Percentiles rank a stretch among this genome's conserved stretches.
These are phyloP conservation scores for Candida frijolesensis DNA, from an alignment of 1,139 yeast species.

Conservation along the genomic window DNA sequence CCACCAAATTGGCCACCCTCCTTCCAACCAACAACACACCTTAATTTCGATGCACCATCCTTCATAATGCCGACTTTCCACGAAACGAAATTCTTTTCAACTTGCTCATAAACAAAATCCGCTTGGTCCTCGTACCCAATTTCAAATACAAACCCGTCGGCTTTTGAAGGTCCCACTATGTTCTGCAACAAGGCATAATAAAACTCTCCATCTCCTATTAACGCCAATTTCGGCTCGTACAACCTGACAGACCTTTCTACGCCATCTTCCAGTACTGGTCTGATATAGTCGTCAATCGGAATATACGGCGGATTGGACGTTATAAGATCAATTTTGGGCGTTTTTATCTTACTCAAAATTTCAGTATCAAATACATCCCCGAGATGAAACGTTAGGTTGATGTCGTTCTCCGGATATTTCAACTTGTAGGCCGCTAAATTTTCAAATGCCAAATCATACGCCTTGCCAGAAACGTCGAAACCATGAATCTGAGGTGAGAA, in stretches of 20 bases:
- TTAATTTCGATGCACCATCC: slow-evolving; percentile 33
- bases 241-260: slow-evolving; percentile 61
- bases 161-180: slow-evolving; percentile 37
- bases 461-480: slow-evolving; percentile 61
- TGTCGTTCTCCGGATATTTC: slow-evolving; percentile 2
- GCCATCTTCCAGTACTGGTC: slow-evolving; percentile 31
- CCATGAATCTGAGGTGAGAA: slow-evolving; percentile 37
- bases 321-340: slow-evolving; percentile 47
- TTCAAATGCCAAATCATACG: slow-evolving; percentile 50
- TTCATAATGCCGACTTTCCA: slow-evolving; percentile 32
- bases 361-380: slow-evolving; percentile 28
- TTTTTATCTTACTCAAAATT: slow-evolving; percentile 8
- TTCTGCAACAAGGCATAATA: slow-evolving; percentile 56
- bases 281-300: slow-evolving; percentile 45
- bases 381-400: slow-evolving; percentile 20
- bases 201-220: slow-evolving; percentile 75
- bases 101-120: slow-evolving; percentile 21
- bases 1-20: slow-evolving; percentile 8
- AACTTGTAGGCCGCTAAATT: slow-evolving; percentile 34
- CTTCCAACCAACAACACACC: slow-evolving; percentile 47
- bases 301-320: slow-evolving; percentile 93
- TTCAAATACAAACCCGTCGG: slow-evolving; percentile 46
- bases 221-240: slow-evolving; percentile 78
- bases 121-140: slow-evolving; percentile 43
- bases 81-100: slow-evolving; percentile 11